Conservation (phyloP, 768 basidiomycete genomes). For the Daedaleopsis nitida region DNA sequence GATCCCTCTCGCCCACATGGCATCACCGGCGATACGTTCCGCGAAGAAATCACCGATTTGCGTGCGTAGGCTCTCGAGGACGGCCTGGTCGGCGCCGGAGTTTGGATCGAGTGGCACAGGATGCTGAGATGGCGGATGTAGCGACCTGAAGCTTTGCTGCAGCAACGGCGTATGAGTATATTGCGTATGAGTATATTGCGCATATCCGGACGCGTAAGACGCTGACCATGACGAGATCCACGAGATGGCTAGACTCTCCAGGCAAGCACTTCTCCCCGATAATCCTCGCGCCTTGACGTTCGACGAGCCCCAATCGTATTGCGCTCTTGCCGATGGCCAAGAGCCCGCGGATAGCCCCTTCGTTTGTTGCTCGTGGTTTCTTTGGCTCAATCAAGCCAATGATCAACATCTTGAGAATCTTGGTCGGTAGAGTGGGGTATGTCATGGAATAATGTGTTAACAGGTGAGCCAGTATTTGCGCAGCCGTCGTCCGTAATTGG, state of each 20-base stretch:
- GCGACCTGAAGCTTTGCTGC: slow-evolving; percentile 63
- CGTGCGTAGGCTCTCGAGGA: slow-evolving; percentile 50
- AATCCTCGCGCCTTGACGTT: slow-evolving; percentile 76
- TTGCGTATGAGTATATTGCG: not conserved
- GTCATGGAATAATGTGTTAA: slow-evolving; percentile 84
- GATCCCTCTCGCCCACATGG: slow-evolving; percentile 65
- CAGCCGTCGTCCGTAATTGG: slow-evolving; percentile 76
- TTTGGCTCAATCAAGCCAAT: slow-evolving; percentile 76
- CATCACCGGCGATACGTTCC: slow-evolving; percentile 54
- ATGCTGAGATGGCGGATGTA: slow-evolving; percentile 60
- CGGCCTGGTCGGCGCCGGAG: slow-evolving; percentile 48
- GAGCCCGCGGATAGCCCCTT: slow-evolving; percentile 88
- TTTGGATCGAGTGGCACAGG: slow-evolving; percentile 56
- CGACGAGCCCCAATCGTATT: slow-evolving; percentile 77
- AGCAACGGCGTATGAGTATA: not conserved
- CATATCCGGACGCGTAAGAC: not conserved
- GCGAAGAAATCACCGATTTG: slow-evolving; percentile 67
- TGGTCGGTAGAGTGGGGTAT: slow-evolving; percentile 82
- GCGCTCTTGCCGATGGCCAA: slow-evolving; percentile 86
- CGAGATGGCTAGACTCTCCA: slow-evolving; percentile 47
- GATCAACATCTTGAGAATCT: slow-evolving; percentile 92
- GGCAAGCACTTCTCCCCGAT: slow-evolving; percentile 66
- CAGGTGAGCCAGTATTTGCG: slow-evolving; percentile 82
- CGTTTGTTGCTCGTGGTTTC: slow-evolving; percentile 78
- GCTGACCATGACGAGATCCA: slow-evolving; percentile 64